These are phyloP conservation scores for Primulina eburnea DNA, from an alignment of 257 asterid species.

Conservation along the genomic window DNA sequence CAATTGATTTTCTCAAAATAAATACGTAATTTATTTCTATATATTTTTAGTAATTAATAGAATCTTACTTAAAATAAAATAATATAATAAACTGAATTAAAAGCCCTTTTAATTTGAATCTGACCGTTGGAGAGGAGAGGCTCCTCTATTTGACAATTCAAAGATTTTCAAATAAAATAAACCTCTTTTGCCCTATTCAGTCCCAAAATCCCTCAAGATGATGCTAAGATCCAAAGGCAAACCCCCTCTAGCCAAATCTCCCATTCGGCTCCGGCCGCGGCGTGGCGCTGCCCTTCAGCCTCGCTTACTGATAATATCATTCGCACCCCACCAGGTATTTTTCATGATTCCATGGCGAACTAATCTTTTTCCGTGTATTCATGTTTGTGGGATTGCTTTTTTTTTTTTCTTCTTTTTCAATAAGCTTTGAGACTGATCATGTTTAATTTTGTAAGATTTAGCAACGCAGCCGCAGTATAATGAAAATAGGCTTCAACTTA, in stretches of 20 bases:
- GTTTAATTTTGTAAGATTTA: background rate
- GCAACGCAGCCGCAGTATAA: background rate
- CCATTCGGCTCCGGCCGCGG: conserved; percentile 65
- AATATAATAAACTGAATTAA: too few species aligned
- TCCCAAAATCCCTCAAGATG: conserved; percentile 27
- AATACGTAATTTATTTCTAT: too few species aligned
- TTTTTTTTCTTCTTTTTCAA: background rate
- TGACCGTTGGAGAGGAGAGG: conserved; percentile 44
- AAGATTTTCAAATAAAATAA: conserved; percentile 5
- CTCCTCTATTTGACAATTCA: conserved; percentile 26
- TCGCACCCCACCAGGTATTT: conserved; percentile 62
- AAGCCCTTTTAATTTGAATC: conserved; percentile 4
- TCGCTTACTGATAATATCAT: conserved; percentile 21
- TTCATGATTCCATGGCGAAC: background rate
- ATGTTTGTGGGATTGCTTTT: background rate
- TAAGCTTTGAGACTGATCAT: background rate
- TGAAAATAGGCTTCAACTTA: too few species aligned
- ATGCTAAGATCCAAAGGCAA: conserved; percentile 67
- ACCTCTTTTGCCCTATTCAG: background rate
- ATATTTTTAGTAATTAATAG: too few species aligned
- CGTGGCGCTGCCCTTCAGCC: conserved; percentile 45
- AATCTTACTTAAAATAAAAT: too few species aligned
- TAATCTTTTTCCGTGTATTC: background rate
- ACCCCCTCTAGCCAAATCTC: conserved; percentile 93
- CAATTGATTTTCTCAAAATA: too few species aligned